Percentiles rank a stretch among this genome's conserved stretches.
Evolutionary conservation across 2,329 filamentous ascomycete species (phyloP).

Genomic region (Fusarium proliferatum): DNA sequence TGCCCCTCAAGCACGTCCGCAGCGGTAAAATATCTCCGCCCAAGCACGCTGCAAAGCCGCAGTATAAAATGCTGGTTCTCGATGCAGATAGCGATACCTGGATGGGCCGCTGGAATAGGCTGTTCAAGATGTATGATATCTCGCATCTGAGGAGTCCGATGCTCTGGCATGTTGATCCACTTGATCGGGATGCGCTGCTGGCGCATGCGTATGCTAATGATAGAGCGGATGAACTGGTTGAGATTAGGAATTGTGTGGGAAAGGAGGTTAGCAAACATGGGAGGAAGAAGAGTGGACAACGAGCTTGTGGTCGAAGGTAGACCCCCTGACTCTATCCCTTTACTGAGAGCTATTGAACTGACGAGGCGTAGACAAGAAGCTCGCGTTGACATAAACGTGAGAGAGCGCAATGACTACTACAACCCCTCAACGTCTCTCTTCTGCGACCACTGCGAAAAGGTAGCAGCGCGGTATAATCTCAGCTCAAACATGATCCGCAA

Average conservation of each 20-base stretch:
- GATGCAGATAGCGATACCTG: constrained; percentile 72
- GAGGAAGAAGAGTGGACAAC: constrained; percentile 67
- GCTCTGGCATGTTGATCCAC: constrained; percentile 84
- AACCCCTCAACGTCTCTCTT: constrained; percentile 72
- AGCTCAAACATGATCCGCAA: constrained; percentile 66
- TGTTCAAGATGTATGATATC: constrained; percentile 77
- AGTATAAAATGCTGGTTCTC: constrained; percentile 68
- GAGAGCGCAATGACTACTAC: constrained; percentile 77
- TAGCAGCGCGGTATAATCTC: constrained; percentile 65
- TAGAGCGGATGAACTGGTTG: constrained; percentile 71
- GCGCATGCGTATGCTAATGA: constrained; percentile 73
- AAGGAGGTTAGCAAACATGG: constrained; percentile 84
- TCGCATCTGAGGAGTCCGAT: constrained; percentile 80
- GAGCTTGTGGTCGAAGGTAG: constrained; percentile 57
- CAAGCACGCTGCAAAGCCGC: constrained; percentile 24
- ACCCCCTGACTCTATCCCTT: constrained; percentile 1
- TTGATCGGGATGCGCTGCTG: constrained; percentile 78
- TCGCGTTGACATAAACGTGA: constrained; percentile 68
- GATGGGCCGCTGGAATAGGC: constrained; percentile 77
- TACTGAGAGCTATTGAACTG: not conserved
- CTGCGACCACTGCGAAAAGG: constrained; percentile 68
- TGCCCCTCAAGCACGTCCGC: constrained; percentile 64
- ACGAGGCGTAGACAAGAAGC: constrained; percentile 51
- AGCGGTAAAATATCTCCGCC: constrained; percentile 45
- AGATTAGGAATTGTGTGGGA: constrained; percentile 80